Evolutionary conservation across 108 stramenopile genomes (phyloP).

Genomic region (Nitzschia sp.): DNA sequence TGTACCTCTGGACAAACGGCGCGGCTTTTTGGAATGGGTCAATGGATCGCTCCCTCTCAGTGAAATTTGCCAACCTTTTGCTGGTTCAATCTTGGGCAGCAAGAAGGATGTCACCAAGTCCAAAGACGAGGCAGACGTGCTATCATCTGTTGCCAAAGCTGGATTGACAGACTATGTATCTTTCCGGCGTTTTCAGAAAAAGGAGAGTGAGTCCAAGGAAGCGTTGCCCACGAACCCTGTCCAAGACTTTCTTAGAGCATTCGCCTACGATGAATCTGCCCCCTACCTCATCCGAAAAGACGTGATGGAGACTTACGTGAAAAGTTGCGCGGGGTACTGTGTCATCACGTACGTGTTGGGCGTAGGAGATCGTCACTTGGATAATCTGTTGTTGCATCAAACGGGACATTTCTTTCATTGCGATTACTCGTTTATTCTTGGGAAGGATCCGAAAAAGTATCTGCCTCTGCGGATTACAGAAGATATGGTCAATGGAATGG

Average conservation of each 20-base stretch:
- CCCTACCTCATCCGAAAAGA: slow-evolving; percentile 70
- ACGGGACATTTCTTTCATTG: slow-evolving; percentile 84
- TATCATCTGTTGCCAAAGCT: slow-evolving; percentile 41
- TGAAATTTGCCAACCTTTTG: slow-evolving; percentile 73
- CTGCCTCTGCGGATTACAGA: slow-evolving; percentile 83
- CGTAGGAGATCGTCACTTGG: slow-evolving; percentile 86
- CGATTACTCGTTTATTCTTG: slow-evolving; percentile 83
- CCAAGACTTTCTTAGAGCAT: slow-evolving; percentile 79
- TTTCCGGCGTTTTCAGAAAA: slow-evolving; percentile 44
- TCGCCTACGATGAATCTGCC: slow-evolving; percentile 60
- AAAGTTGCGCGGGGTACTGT: slow-evolving; percentile 96
- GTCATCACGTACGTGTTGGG: slow-evolving; percentile 96
- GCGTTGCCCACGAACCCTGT: slow-evolving; percentile 59
- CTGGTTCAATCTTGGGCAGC: slow-evolving; percentile 45
- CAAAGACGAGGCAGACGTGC: slow-evolving; percentile 19
- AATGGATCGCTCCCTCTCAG: slow-evolving; percentile 75
- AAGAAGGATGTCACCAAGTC: slow-evolving; percentile 4
- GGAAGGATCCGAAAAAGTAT: slow-evolving; percentile 87
- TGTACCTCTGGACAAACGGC: slow-evolving; percentile 66
- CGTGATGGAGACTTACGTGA: slow-evolving; percentile 91
- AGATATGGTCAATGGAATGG: slow-evolving; percentile 86
- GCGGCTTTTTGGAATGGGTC: slow-evolving; percentile 88
- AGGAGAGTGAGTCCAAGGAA: neutral
- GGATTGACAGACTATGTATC: slow-evolving; percentile 70
- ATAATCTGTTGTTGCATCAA: slow-evolving; percentile 82